Base-by-base conservation (phyloP, 352 stramenopile genomes). In the Phytophthora kernoviae region DNA sequence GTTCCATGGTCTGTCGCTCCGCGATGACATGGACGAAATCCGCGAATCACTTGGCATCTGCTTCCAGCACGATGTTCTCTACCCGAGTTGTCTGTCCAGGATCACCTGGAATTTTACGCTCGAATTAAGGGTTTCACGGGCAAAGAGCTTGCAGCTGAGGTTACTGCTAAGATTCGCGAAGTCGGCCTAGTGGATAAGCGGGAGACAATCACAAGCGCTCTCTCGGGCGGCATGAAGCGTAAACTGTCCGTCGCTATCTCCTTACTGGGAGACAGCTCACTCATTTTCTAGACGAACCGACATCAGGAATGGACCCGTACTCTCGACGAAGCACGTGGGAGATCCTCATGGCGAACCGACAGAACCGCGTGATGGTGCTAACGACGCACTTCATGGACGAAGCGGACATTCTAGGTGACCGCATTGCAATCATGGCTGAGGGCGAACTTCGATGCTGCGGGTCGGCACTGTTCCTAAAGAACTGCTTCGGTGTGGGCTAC, bases 351-450 rank as follows among this genome's bases (percentile, higher is more conserved):
- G 65, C 71, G 58, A 79, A 75, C 42, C 61, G 77, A 21, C 48
- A 80, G 54, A 68, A 79, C 45, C 70, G 77, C 12, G 65, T 93
- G 34, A 89, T 97, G 40, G 70, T 98, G 22, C 51, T 98, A 12
- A 98, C 90, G 12, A 98, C 92, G 24, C 95, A 98, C 57, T 98
- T 98, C 60, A 98, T 98, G 93, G 92, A 97, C 49, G 91, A 98
- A 74, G 87, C 88, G 1, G 86, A 98, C 52, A 73, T 93, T n/a
- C 66, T 98, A 14, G 80, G 79, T 1, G 87, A 96, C 30, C 79
- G 82, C 15, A 90, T 96, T 34, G 75, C 84, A 1, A 90, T 96
- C 49, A 88, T 95, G 81, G 72, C 86, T 0, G 72, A 94, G 11
- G 87, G 93, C 11, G 41, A 80, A 20, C 51, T 84, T 10, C 68